Conservation (phyloP, 169 alveolate species). For the Babesia ovata region DNA sequence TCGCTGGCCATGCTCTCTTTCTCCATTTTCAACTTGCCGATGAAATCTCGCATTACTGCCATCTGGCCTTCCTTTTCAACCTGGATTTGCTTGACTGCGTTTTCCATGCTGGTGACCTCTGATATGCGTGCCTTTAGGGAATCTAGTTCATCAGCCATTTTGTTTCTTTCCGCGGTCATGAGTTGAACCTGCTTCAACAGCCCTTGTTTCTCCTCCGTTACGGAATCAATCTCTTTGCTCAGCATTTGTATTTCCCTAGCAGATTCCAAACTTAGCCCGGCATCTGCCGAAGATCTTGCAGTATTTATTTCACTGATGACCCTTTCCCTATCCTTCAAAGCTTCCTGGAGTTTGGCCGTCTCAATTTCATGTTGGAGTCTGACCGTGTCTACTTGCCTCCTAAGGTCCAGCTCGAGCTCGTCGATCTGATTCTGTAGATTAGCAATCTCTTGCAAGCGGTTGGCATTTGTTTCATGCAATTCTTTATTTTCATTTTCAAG, state of each 20-base stretch:
- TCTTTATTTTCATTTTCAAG: slow-evolving; percentile 9
- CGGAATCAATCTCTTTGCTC: slow-evolving; percentile 13
- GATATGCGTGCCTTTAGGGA: not conserved
- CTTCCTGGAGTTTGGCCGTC: slow-evolving; percentile 10
- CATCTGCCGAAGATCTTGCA: not conserved
- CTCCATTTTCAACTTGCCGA: slow-evolving; percentile 32
- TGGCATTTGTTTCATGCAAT: not conserved
- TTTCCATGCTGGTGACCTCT: slow-evolving; percentile 6
- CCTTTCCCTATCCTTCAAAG: slow-evolving; percentile 12
- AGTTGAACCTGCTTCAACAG: slow-evolving; percentile 3
- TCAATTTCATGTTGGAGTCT: slow-evolving; percentile 19
- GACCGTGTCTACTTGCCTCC: not conserved
- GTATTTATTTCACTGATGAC: not conserved
- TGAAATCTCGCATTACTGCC: slow-evolving; percentile 27
- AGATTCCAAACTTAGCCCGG: not conserved
- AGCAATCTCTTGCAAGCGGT: not conserved
- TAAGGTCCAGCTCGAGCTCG: slow-evolving; percentile 1
- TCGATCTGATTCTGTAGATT: not conserved
- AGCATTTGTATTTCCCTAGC: not conserved
- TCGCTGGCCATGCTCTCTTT: slow-evolving; percentile 21
- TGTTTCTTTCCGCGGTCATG: slow-evolving; percentile 10
- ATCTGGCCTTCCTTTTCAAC: slow-evolving; percentile 29
- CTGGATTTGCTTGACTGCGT: slow-evolving; percentile 7
- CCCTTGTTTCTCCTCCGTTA: not conserved
- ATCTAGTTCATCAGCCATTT: slow-evolving; percentile 30